phyloP scores from a whole-genome alignment of 2,329 filamentous ascomycete genomes.

The Massarina eburnea region DNA sequence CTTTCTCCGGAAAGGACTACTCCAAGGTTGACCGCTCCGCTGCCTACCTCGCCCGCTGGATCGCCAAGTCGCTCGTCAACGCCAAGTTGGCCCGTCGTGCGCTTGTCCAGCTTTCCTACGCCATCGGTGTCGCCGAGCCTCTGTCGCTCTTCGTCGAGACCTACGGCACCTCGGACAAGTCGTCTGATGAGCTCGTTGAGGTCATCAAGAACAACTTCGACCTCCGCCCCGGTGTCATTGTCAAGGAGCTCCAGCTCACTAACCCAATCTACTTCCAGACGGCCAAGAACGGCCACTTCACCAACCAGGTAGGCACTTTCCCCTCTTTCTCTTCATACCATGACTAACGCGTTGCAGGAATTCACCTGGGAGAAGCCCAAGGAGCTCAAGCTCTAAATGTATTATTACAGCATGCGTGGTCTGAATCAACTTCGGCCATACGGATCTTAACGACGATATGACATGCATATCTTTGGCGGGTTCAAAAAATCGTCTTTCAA shows the following conservation, averaged over 20 bases:
- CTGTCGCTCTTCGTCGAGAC: conserved; percentile 97
- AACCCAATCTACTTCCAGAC: conserved; percentile 98
- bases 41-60: conserved; percentile 96
- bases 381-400: conserved; percentile 79
- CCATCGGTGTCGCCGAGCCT: conserved; percentile 97
- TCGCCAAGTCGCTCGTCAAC: conserved; percentile 95
- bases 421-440: conserved; percentile 45
- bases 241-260: conserved; percentile 91
- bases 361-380: conserved; percentile 99
- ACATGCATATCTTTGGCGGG: conserved; percentile 43
- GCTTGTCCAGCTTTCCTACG: conserved; percentile 97
- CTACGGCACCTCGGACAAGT: conserved; percentile 90
- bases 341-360: conserved; percentile 15
- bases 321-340: neutral
- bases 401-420: conserved; percentile 36
- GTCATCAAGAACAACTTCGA: conserved; percentile 98
- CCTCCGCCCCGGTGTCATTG: conserved; percentile 96
- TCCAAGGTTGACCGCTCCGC: conserved; percentile 99
- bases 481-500: conserved; percentile 42
- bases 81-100: conserved; percentile 87
- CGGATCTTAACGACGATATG: conserved; percentile 36
- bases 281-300: conserved; percentile 99
- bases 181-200: conserved; percentile 88
- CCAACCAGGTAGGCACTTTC: conserved; percentile 70
- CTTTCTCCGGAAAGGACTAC: conserved; percentile 99